Evolutionary conservation across 1,284 basidiomycete genomes (phyloP), one percentile per base, ranked within the genome.

Genomic region (Malassezia caprae): DNA sequence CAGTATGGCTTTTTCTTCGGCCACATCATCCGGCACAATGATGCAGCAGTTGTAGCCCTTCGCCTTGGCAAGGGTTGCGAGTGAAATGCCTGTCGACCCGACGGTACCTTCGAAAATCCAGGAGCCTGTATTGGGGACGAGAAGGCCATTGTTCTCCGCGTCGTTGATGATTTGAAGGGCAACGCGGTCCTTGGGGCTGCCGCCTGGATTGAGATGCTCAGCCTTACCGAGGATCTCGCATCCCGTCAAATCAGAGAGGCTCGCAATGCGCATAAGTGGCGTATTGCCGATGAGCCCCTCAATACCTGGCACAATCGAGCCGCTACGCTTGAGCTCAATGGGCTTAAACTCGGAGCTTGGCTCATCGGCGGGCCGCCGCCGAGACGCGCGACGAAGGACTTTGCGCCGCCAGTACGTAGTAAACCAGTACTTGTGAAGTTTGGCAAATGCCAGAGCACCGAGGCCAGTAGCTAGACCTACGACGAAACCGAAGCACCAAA

Each of bases 161-260:
- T 96, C 88, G 59, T 89, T 58, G n/a, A 74, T 60, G 50, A 74
- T 90, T 73, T 84, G 82, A 51, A 96, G 76, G 0, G 91, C 93
- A 11, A 99, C 91, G 21, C 94, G 82, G 75, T 99, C 94, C 76
- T 99, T 99, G 42, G 96, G 87, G 53, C 90, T 96, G 21, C 94
- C 94, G 15, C 90, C 94, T 0, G 94, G 93, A 76, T 98, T 98
- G 51, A 98, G 76, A 72, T 86, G 96, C 85, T 94, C 90, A 12
- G 88, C 88, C 76, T 96, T 96, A n/a, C 88, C 91, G 77, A 96
- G 78, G 57, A 98, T 91, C 69, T 96, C 90, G 11, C 94, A 86
- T 7, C 90, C 90, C 0, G 96, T 80, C 0, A 85, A 83, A 76
- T 94, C 81, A 64, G 89, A 94, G 53, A 98, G 76, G 3, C 87